A percentile compares a stretch with the other conserved stretches of the same genome.
Conservation (phyloP, 2,329 filamentous ascomycete species). For the Tolypocladium amazonense region DNA sequence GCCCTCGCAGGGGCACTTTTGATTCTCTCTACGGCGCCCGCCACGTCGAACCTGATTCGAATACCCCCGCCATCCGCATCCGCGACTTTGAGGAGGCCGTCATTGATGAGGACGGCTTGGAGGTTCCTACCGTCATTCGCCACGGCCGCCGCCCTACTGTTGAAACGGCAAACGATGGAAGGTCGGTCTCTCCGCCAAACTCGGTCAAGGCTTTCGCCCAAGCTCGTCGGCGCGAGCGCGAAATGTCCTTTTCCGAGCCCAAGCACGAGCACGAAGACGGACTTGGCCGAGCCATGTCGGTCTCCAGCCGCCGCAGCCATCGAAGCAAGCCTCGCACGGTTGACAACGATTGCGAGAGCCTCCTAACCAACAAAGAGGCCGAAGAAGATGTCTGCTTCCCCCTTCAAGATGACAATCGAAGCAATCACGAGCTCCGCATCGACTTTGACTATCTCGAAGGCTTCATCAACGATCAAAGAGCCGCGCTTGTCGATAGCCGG, state of each 20-base stretch:
- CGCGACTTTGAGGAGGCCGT: constrained; percentile 85
- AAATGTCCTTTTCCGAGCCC: constrained; percentile 44
- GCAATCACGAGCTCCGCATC: constrained; percentile 63
- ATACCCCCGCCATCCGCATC: constrained; percentile 33
- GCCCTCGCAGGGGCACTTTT: constrained; percentile 60
- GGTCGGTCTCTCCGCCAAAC: constrained; percentile 81
- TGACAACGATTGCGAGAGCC: constrained; percentile 51
- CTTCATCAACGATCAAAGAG: constrained; percentile 60
- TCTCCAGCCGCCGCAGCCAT: constrained; percentile 51
- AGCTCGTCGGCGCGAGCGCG: constrained; percentile 74
- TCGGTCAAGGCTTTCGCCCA: constrained; percentile 97
- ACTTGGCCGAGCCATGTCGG: constrained; percentile 61
- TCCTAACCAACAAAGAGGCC: constrained; percentile 57
- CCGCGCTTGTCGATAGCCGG: constrained; percentile 36
- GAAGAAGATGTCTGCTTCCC: constrained; percentile 89
- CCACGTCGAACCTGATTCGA: constrained; percentile 29
- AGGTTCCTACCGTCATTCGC: constrained; percentile 29
- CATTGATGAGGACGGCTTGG: constrained; percentile 58
- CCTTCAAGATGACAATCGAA: constrained; percentile 51
- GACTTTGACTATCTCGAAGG: constrained; percentile 93
- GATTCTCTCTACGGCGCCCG: constrained; percentile 55
- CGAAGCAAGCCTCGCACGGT: constrained; percentile 47
- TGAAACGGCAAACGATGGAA: constrained; percentile 44
- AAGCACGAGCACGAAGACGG: constrained; percentile 30
- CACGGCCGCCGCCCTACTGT: constrained; percentile 46